Evolutionary conservation across 106 monocot species (phyloP).

Genomic region (Platanthera zijinensis): DNA sequence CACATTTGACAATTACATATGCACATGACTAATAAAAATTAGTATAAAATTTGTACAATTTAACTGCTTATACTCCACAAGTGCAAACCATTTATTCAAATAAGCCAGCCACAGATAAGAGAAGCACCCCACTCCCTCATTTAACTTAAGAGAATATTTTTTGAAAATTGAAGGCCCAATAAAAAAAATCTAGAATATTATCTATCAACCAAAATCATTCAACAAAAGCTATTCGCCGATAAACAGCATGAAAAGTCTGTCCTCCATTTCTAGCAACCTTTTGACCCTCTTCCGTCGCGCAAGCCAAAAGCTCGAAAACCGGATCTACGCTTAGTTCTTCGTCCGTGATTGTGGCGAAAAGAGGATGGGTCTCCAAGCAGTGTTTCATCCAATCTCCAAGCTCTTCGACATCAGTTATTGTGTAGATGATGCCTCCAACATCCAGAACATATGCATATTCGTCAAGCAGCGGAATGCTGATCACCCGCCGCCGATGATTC

Average conservation of each 20-base stretch:
- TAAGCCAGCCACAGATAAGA: no score
- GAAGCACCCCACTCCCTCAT: no score
- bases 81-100: no score
- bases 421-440: slow-evolving; percentile 76
- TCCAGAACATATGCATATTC: slow-evolving; percentile 81
- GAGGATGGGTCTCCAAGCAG: slow-evolving; percentile 84
- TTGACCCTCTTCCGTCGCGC: slow-evolving; percentile 83
- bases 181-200: no score
- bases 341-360: slow-evolving; percentile 53
- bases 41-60: no score
- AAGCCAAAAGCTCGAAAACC: slow-evolving; percentile 54
- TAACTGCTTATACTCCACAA: no score
- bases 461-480: slow-evolving; percentile 80
- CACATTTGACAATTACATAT: no score
- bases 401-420: slow-evolving; percentile 92
- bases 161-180: no score
- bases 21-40: no score
- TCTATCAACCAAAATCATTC: no score
- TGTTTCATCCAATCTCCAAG: slow-evolving; percentile 85
- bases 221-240: slow-evolving; percentile 26
- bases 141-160: no score
- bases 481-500: slow-evolving; percentile 82
- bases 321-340: slow-evolving; percentile 58
- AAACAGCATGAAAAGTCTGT: slow-evolving; percentile 74
- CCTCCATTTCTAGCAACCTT: slow-evolving; percentile 94